These are phyloP conservation scores for Neodidymelliopsis sp. DNA, from an alignment of 2,329 filamentous ascomycete genomes.

Conservation along the genomic window DNA sequence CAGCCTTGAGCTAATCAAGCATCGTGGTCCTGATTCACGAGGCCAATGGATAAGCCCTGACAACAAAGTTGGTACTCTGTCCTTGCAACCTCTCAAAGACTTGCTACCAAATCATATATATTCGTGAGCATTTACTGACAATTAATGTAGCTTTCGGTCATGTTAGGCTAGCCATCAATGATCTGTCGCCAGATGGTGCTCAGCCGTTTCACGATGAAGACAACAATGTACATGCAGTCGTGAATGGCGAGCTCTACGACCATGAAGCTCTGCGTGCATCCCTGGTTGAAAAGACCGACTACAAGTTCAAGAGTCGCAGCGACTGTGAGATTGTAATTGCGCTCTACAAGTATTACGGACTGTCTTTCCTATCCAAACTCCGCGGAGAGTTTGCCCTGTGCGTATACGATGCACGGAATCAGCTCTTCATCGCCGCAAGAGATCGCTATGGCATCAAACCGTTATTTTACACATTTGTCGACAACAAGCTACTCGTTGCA, in stretches of 20 bases:
- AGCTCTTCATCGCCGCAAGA: slow-evolving; percentile 56
- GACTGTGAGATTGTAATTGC: slow-evolving; percentile 63
- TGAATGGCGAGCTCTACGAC: slow-evolving; percentile 67
- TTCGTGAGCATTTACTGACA: slow-evolving; percentile 3
- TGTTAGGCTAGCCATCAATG: slow-evolving; percentile 33
- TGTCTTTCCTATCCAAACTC: slow-evolving; percentile 55
- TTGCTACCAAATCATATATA: not conserved
- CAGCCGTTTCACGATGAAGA: slow-evolving; percentile 33
- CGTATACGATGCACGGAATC: slow-evolving; percentile 55
- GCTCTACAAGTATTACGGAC: slow-evolving; percentile 55
- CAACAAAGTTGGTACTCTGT: slow-evolving; percentile 49
- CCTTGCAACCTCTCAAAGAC: slow-evolving; percentile 4
- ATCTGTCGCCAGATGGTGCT: slow-evolving; percentile 24
- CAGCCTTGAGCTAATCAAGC: slow-evolving; percentile 42
- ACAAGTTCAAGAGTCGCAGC: slow-evolving; percentile 55
- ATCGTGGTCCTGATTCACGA: slow-evolving; percentile 56
- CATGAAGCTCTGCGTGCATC: slow-evolving; percentile 54
- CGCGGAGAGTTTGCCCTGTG: slow-evolving; percentile 64
- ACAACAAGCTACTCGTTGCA: slow-evolving; percentile 55
- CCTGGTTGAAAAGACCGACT: slow-evolving; percentile 39
- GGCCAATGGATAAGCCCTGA: slow-evolving; percentile 56
- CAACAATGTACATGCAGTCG: slow-evolving; percentile 59
- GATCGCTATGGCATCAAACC: slow-evolving; percentile 67
- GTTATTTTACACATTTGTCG: slow-evolving; percentile 58
- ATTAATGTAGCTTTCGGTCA: slow-evolving; percentile 28